Evolutionary conservation across 495 filamentous ascomycete genomes (phyloP).

Genomic region (Trichoderma reesei): DNA sequence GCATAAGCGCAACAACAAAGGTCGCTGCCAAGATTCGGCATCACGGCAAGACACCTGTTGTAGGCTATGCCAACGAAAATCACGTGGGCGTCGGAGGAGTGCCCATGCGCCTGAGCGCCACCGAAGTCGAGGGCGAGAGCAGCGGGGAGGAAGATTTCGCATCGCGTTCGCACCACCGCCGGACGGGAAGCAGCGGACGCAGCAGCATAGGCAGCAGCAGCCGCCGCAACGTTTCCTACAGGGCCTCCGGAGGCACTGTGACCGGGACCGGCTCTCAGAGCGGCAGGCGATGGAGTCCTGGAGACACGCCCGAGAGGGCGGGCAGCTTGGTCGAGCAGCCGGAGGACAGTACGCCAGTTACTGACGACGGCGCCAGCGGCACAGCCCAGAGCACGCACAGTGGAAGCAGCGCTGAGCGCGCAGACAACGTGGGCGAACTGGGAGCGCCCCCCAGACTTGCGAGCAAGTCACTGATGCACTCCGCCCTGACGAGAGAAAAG

Average conservation of each 20-base stretch:
- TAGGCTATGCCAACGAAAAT: conserved; percentile 62
- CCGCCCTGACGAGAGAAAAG: conserved; percentile 46
- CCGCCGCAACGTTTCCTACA: conserved; percentile 43
- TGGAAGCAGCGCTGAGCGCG: conserved; percentile 44
- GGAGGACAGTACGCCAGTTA: conserved; percentile 24
- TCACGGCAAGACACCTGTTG: conserved; percentile 59
- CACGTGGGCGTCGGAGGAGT: conserved; percentile 65
- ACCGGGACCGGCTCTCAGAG: conserved; percentile 17
- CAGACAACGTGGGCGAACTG: conserved; percentile 40
- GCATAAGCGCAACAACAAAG: conserved; percentile 42
- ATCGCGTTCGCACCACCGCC: conserved; percentile 51
- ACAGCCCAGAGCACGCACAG: conserved; percentile 39
- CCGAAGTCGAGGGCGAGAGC: conserved; percentile 80
- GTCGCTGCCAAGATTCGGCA: conserved; percentile 71
- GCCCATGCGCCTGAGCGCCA: conserved; percentile 84
- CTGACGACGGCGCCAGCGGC: conserved; percentile 38
- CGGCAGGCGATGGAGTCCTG: conserved; percentile 53
- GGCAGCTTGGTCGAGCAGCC: conserved; percentile 31
- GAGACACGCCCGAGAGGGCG: conserved; percentile 51
- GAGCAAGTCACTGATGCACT: conserved; percentile 42
- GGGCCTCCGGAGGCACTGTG: conserved; percentile 31
- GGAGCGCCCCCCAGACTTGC: conserved; percentile 32
- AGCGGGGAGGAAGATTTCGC: conserved; percentile 62
- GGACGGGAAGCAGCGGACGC: conserved; percentile 65
- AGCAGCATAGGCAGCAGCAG: conserved; percentile 65